Percentiles rank a stretch among this genome's conserved stretches.
phyloP scores from a whole-genome alignment of 176 grass and related monocot species.

The Phoenix roebelenii region DNA sequence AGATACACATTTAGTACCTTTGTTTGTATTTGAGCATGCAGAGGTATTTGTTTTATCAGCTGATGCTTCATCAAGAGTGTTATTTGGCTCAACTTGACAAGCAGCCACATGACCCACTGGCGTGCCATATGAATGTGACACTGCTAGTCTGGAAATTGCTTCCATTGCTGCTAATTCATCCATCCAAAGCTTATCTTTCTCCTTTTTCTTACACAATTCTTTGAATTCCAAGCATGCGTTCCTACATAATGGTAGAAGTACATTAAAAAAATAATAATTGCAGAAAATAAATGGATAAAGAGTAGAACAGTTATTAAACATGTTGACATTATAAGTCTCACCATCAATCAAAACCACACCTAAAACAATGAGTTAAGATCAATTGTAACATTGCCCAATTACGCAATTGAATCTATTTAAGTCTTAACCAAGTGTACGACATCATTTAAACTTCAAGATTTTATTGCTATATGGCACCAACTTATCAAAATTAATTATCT shows the following conservation, averaged over 20 bases:
- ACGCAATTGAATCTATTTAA: too few species aligned
- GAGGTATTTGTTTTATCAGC: background rate
- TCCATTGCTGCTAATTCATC: constrained; percentile 7
- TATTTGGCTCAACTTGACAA: background rate
- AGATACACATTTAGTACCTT: background rate
- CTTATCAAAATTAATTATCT: too few species aligned
- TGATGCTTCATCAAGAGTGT: background rate
- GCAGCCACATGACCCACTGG: background rate
- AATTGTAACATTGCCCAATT: too few species aligned
- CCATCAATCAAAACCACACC: too few species aligned
- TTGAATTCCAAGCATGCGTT: background rate
- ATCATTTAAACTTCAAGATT: too few species aligned
- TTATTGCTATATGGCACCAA: too few species aligned
- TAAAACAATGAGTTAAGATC: too few species aligned
- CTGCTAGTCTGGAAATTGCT: background rate
- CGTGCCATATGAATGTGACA: background rate
- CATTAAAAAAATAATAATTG: too few species aligned
- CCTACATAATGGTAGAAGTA: background rate
- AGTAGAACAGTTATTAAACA: background rate
- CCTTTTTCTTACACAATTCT: constrained; percentile 1
- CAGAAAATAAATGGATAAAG: background rate
- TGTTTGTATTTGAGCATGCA: background rate
- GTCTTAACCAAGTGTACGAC: too few species aligned
- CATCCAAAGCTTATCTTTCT: background rate
- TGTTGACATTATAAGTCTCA: too few species aligned